A percentile compares a stretch with the other conserved stretches of the same genome.
Conservation (phyloP, 345 rosid species). For the Triadica sebifera region DNA sequence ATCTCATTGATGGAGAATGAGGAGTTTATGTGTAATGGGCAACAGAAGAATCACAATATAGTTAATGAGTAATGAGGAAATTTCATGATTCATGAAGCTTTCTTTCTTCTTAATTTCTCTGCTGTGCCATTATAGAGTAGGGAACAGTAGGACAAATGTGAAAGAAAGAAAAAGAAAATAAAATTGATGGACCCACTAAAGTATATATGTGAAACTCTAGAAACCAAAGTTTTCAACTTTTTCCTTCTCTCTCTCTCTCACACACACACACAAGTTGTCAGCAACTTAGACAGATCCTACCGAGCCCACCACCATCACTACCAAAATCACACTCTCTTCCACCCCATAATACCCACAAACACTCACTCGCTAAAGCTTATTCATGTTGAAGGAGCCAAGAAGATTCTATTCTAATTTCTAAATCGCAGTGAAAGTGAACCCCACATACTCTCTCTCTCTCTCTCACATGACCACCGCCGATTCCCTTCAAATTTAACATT, state of each 20-base stretch:
- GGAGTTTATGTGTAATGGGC: slow-evolving; percentile 15
- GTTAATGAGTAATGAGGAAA: slow-evolving; percentile 7
- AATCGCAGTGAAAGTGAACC: slow-evolving; percentile 44
- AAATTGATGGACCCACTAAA: slow-evolving; percentile 5
- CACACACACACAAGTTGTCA: slow-evolving; percentile 42
- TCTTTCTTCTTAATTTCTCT: no score
- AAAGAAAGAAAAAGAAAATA: neutral
- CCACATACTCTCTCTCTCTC: slow-evolving; percentile 36
- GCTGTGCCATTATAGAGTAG: neutral
- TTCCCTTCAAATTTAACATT: slow-evolving; percentile 8
- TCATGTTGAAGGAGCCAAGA: slow-evolving; percentile 39
- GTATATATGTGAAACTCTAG: slow-evolving; percentile 34
- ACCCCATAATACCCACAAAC: neutral
- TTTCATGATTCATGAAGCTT: slow-evolving; percentile 1
- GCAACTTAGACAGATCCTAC: slow-evolving; percentile 42
- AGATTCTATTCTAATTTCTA: slow-evolving; percentile 61
- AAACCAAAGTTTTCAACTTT: slow-evolving; percentile 19
- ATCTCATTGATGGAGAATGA: slow-evolving; percentile 27
- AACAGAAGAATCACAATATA: neutral
- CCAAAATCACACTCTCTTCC: slow-evolving; percentile 18
- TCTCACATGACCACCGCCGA: slow-evolving; percentile 54
- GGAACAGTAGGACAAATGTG: neutral
- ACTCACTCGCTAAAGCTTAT: neutral
- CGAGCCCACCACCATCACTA: slow-evolving; percentile 46
- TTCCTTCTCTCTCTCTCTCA: slow-evolving; percentile 5